Conservation (phyloP, 2,329 filamentous ascomycete species). For the Metarhizium anisopliae region DNA sequence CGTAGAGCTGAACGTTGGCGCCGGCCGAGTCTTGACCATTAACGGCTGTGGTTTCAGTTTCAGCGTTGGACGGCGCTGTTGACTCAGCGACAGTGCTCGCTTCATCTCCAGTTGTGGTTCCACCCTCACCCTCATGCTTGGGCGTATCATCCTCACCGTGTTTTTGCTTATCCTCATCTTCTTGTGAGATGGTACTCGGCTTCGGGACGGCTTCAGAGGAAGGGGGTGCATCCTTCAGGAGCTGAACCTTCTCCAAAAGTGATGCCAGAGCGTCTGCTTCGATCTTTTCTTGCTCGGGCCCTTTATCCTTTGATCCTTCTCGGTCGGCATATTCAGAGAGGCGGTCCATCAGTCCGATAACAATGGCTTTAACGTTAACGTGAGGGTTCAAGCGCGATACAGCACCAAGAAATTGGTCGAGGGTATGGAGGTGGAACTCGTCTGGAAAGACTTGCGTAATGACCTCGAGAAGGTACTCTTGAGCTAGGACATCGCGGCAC, state of each 20-base stretch:
- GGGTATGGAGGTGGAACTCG: constrained; percentile 93
- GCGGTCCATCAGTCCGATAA: constrained; percentile 95
- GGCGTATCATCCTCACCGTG: constrained; percentile 24
- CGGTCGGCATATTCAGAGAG: constrained; percentile 90
- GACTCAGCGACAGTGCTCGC: constrained; percentile 20
- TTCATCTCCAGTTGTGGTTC: constrained; percentile 19
- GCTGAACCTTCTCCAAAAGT: constrained; percentile 67
- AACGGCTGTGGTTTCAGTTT: constrained; percentile 37
- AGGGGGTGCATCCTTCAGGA: constrained; percentile 46
- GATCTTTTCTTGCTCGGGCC: constrained; percentile 62
- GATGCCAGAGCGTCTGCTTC: constrained; percentile 78
- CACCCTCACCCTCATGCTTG: constrained; percentile 9
- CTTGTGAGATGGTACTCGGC: constrained; percentile 26
- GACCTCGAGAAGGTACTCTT: constrained; percentile 95
- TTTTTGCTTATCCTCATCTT: constrained; percentile 17
- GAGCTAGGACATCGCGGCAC: constrained; percentile 90
- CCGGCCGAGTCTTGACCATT: constrained; percentile 36
- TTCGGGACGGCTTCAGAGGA: constrained; percentile 11
- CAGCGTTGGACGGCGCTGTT: constrained; percentile 31
- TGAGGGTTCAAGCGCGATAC: constrained; percentile 90
- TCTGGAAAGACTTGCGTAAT: constrained; percentile 99
- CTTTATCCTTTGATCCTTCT: constrained; percentile 63
- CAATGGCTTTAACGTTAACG: constrained; percentile 95
- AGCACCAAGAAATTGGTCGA: constrained; percentile 89
- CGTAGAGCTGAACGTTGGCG: constrained; percentile 79